Base-by-base conservation (phyloP, 1,284 basidiomycete genomes). In the Chondrostereum purpureum region DNA sequence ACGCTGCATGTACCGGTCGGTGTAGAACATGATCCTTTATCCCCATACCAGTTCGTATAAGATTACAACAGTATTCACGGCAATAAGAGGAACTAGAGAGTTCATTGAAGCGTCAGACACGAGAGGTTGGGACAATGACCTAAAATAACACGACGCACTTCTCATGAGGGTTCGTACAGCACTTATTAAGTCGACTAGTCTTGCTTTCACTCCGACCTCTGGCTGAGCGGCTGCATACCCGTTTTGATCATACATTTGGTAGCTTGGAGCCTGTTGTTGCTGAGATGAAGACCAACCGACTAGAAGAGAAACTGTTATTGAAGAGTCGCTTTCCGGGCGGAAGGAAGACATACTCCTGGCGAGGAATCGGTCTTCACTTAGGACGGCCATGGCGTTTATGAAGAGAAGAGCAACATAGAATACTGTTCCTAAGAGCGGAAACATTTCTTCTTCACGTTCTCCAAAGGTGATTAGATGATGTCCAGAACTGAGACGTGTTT, bases 81-180 rank as follows among this genome's bases (percentile, higher is more conserved):
- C 48, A 23, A 52, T 52, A 8, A 52, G 35, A 3, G 51, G 51
- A 50, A 52, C 51, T 52, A 20, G 27, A 31, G 40, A 24, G n/a
- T n/a, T 31, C 27, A 8, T n/a, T 8, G 27, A 6, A 21, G 36
- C 12, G 16, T 16, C 13, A 16, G 34, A 24, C 27, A n/a, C 40
- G 35, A 19, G 22, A 13, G n/a, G 35, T 20, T 20, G 35, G 16
- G 4, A 4, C 8, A 20, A 35, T 23, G 19, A 27, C 18, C 2
- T 12, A 20, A 45, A 5, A 27, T 8, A 22, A 38, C 22, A 45
- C 42, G 37, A 71, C 70, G 56, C 53, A 98, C 94, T 92, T 64
- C 95, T 80, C 86, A 98, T 88, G 51, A 98, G 72, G 45, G 92
- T 97, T 64, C 94, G 74, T 47, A 97, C 92, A 20, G 94, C 94